Evolutionary conservation across 2,329 filamentous ascomycete species (phyloP), one percentile per base, ranked within the genome.

Genomic region (Trichophyton schoenleinii): DNA sequence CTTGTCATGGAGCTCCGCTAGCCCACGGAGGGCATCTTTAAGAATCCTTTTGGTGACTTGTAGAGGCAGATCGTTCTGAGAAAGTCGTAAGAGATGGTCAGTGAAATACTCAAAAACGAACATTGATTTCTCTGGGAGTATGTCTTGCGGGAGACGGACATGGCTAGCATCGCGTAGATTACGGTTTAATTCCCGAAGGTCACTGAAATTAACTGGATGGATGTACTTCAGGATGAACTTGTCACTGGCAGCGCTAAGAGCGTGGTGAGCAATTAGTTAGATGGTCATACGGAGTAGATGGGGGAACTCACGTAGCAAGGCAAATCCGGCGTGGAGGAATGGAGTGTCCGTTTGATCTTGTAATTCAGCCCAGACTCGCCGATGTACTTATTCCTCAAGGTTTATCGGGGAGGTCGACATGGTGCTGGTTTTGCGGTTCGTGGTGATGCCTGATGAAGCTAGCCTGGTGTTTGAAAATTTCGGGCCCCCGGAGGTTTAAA

Each of bases 21-120:
- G 31, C 11, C 75, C 74, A 59, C 68, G 67, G 20, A 79, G 68
- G 42, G 74, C 70, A 63, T 75, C 72, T 63, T 74, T 73, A n/a
- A 79, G 68, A 42, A 78, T 72, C 53, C 68, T 18, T 67, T 77
- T 78, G 57, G 71, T 72, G 11, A 70, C 64, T 25, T 67, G 57
- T 38, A 74, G 61, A 9, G 72, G 67, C 15, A 77, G 60, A 38
- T 74, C 69, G 63, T 73, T 74, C 64, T 75, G 74, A 59, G 68
- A 73, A 62, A 79, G 72, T 63, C 69, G 70, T 61, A 79, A 71
- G 22, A 79, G 70, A 68, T 79, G 68, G 58, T 74, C 75, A 5
- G 69, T 71, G 61, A 77, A 68, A 67, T 78, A 78, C 61, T 74
- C 72, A 61, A 76, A 79, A 64, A 77, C 73, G 63, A 79, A 78